Base-by-base conservation (phyloP, 75 land plant species). In the Pinus albicaulis region DNA sequence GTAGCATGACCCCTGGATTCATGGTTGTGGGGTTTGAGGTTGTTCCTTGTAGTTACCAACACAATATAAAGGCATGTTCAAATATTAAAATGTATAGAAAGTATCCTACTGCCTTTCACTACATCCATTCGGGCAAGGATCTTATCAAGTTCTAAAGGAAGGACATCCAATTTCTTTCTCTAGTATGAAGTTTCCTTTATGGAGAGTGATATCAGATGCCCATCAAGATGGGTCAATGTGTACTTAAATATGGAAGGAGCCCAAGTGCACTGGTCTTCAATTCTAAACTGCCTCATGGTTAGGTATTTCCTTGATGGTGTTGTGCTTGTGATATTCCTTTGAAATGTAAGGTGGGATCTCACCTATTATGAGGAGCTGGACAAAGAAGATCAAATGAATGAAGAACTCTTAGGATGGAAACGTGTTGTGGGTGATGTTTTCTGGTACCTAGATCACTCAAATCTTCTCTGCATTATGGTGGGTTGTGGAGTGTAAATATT, bases 11-110 rank as follows among this genome's bases (percentile, higher is more conserved):
- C 2, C 65, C 78, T 28, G 82, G 85, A 5, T 84, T 65, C 52
- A 80, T 83, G 86, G 89, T 89, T 56, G 91, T 89, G 19, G 91
- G 91, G 2, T 86, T 86, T 76, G 91, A 89, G 83, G 89, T 89
- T 12, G 74, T 73, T 23, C 86, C 86, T 23, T 87, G 86, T 75
- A 83, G 84, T 57, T 28, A 28, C 31, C 1, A 28, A 1, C 31
- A 28, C 1, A 28, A 28, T 28, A 0, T 28, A 28, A 1, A 28
- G 31, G 31, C 1, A 28, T 28, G 1, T 28, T 28, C 31, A 28
- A 28, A 28, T 28, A 28, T 28, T 28, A 28, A 28, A 28, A 28
- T 28, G 1, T 28, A 28, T 28, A 1, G 31, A 28, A 28, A 28
- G 31, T 28, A 60, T 41, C 80, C 84, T 22, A 48, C 82, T 4